Base-by-base conservation (phyloP, 2,329 filamentous ascomycete species). In the Colletotrichum liriopes region DNA sequence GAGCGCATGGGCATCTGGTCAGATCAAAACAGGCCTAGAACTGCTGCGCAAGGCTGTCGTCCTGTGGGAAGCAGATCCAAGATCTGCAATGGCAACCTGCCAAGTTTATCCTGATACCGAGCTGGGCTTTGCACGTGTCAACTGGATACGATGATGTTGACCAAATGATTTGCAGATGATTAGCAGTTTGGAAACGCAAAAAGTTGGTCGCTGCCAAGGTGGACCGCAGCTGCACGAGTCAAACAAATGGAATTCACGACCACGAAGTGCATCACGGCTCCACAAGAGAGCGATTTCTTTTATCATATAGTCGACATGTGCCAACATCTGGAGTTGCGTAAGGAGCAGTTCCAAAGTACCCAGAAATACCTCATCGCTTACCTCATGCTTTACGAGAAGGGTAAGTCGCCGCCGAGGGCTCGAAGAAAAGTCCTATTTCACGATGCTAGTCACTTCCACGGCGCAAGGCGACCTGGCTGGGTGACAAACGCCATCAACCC, bases 211-310 rank as follows among this genome's bases (percentile, higher is more conserved):
- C 64, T 71, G 58, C 68, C 68, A 71, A 67, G 68, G 64, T 12
- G 29, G 39, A 6, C 41, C 39, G 32, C 49, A 23, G 23, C 56
- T 41, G 55, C 56, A 41, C 64, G 68, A 62, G 68, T 71, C 68
- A 71, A 71, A 67, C 64, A 49, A 61, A 8, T 20, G 12, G 64
- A 71, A n/a, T 56, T 62, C 56, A 32, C 56, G 56, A 71, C 58
- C 64, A 71, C 67, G 41, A 52, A 51, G 64, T 58, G 64, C 56
- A 41, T 67, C 51, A 8, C 26, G 35, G 54, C 64, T 67, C 64
- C 64, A 71, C 68, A 26, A 47, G 51, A 45, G 29, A 26, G n/a
- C 51, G 37, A 11, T 35, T 49, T 56, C 37, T 52, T 32, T 56
- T 52, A 37, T 58, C 49, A 62, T 20, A 26, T 18, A 35, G n/a